Evolutionary conservation across 495 filamentous ascomycete genomes (phyloP).

Genomic region (Oleoguttula mirabilis): DNA sequence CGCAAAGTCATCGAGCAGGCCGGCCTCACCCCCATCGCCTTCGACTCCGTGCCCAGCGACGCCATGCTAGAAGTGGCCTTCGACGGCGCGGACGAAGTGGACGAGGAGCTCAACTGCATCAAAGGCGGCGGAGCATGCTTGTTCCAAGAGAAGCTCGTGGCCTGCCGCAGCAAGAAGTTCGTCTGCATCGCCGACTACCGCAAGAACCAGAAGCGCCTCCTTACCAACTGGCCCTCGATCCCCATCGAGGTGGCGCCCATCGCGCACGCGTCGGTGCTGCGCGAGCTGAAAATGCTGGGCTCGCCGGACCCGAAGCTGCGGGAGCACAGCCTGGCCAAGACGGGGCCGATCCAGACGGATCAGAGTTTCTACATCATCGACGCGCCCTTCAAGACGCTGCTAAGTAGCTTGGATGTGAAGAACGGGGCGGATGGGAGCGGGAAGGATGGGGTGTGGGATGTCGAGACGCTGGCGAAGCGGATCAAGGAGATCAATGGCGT

Average conservation of each 20-base stretch:
- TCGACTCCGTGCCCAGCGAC: slow-evolving; percentile 54
- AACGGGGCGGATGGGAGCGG: slow-evolving; percentile 33
- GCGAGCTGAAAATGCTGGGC: slow-evolving; percentile 56
- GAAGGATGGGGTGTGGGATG: slow-evolving; percentile 48
- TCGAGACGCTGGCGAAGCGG: slow-evolving; percentile 52
- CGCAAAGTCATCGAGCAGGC: slow-evolving; percentile 67
- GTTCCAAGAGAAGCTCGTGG: slow-evolving; percentile 96
- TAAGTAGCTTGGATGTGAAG: slow-evolving; percentile 47
- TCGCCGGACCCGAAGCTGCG: slow-evolving; percentile 56
- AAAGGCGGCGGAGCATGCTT: slow-evolving; percentile 94
- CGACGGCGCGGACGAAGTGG: slow-evolving; percentile 94
- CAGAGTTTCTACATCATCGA: slow-evolving; percentile 91
- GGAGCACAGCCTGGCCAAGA: slow-evolving; percentile 53
- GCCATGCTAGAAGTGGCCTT: slow-evolving; percentile 69
- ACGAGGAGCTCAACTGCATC: slow-evolving; percentile 88
- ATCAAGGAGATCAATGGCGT: slow-evolving; percentile 81
- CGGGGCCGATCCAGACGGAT: slow-evolving; percentile 79
- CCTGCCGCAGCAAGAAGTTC: slow-evolving; percentile 72
- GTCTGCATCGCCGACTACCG: slow-evolving; percentile 89
- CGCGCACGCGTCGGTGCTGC: slow-evolving; percentile 58
- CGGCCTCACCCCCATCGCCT: slow-evolving; percentile 62
- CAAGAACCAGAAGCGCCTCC: slow-evolving; percentile 66
- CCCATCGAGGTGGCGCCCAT: slow-evolving; percentile 89
- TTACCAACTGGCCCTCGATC: slow-evolving; percentile 69
- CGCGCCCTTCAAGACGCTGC: slow-evolving; percentile 63